Conservation (phyloP, 257 asterid species). For the Petunia secreta region DNA sequence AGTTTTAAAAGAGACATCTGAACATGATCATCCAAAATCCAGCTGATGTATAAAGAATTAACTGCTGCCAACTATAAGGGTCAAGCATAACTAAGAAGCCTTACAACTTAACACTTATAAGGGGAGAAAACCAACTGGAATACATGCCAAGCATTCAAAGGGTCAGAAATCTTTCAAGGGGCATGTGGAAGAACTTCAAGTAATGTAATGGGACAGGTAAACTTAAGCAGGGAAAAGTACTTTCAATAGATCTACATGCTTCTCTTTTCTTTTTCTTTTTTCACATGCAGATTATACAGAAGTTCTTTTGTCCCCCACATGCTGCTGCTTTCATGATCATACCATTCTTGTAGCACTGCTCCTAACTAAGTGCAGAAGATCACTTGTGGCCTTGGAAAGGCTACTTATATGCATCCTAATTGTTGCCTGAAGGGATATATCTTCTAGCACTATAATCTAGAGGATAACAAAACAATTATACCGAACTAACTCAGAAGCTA, state of each 20-base stretch:
- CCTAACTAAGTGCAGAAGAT: background rate
- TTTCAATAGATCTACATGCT: background rate
- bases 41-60: background rate
- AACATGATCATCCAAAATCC: background rate
- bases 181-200: background rate
- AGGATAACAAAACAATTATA: background rate
- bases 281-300: background rate
- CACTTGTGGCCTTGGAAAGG: background rate
- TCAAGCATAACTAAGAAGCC: too few relatives aligned
- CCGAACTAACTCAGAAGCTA: background rate
- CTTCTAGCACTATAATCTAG: background rate
- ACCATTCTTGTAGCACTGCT: background rate
- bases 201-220: background rate
- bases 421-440: background rate
- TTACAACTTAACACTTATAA: too few relatives aligned
- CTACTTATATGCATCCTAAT: background rate
- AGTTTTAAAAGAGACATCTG: conserved; percentile 5
- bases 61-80: background rate
- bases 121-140: background rate
- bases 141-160: background rate
- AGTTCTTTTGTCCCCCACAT: too few relatives aligned
- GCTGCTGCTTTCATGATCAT: background rate
- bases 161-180: background rate
- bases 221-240: background rate
- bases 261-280: background rate